phyloP scores from a whole-genome alignment of 148 eudicot genomes.

The Rhododendron henanense region DNA sequence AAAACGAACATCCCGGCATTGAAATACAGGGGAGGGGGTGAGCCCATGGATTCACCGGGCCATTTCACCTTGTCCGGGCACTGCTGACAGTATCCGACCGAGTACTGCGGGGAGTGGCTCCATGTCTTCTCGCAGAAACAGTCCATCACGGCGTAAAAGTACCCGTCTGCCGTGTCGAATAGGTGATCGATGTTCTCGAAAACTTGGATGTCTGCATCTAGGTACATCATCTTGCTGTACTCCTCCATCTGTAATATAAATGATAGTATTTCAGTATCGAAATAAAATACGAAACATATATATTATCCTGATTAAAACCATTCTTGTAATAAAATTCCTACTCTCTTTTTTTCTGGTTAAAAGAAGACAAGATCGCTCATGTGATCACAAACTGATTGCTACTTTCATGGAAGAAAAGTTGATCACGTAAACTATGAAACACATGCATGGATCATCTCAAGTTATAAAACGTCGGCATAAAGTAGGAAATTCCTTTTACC shows the following conservation, averaged over 20 bases:
- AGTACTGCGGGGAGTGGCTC: slow-evolving; percentile 29
- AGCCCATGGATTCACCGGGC: slow-evolving; percentile 29
- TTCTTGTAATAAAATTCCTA: neutral
- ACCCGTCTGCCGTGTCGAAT: slow-evolving; percentile 24
- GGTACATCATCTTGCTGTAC: slow-evolving; percentile 34
- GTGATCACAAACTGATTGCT: neutral
- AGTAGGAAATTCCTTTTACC: neutral
- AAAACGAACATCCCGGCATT: slow-evolving; percentile 32
- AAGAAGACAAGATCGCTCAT: neutral
- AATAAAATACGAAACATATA: neutral
- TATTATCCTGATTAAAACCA: neutral
- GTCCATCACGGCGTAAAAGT: slow-evolving; percentile 33
- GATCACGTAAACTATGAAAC: too few species aligned
- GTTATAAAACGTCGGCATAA: neutral
- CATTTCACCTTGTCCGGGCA: slow-evolving; percentile 30
- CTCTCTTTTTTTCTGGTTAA: neutral
- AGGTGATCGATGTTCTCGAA: slow-evolving; percentile 33
- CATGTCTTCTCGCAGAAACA: slow-evolving; percentile 39
- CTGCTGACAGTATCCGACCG: slow-evolving; percentile 34
- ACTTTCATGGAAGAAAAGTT: neutral
- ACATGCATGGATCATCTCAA: neutral
- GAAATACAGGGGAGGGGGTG: slow-evolving; percentile 31
- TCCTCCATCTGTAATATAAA: slow-evolving; percentile 19
- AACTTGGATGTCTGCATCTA: slow-evolving; percentile 34
- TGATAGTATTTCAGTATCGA: neutral